Percentiles rank a stretch among this genome's conserved stretches.
Conservation (phyloP, 495 filamentous ascomycete genomes). For the Penicillium robsamsonii region DNA sequence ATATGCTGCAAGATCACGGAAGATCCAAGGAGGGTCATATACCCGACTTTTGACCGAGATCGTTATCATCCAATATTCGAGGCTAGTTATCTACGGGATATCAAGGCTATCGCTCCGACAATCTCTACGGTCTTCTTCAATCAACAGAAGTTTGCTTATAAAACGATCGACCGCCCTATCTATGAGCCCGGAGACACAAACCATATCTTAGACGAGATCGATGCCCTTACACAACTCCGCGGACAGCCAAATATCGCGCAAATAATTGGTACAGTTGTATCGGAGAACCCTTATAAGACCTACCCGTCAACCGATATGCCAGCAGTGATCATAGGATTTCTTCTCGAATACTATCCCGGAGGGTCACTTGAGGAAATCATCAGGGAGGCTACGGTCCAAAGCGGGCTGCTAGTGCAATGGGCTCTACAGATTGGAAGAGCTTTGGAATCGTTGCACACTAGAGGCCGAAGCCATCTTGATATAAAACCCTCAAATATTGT, state of each 20-base stretch:
- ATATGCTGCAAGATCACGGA: constrained; percentile 11
- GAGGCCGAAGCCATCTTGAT: constrained; percentile 19
- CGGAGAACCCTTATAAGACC: constrained; percentile 19
- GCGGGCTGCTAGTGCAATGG: constrained; percentile 16
- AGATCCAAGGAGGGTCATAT: constrained; percentile 18
- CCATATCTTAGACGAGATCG: constrained; percentile 17
- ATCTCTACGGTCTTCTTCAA: constrained; percentile 12
- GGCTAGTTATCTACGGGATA: constrained; percentile 8
- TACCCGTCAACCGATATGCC: constrained; percentile 1
- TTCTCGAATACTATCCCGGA: constrained; percentile 22
- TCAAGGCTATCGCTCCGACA: constrained; percentile 10
- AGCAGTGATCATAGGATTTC: constrained; percentile 17
- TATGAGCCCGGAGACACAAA: constrained; percentile 16
- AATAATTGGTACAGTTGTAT: constrained; percentile 19
- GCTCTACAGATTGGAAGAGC: constrained; percentile 16
- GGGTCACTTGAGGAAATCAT: constrained; percentile 18
- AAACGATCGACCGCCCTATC: constrained; percentile 17
- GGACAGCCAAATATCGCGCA: constrained; percentile 19
- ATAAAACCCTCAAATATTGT: constrained; percentile 28
- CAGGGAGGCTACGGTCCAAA: background rate
- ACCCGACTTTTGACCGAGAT: constrained; percentile 13
- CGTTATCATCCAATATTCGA: constrained; percentile 14
- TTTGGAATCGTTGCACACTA: constrained; percentile 11
- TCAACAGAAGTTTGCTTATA: constrained; percentile 14
- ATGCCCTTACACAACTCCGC: constrained; percentile 14